Evolutionary conservation across 225 moss, liverwort and hornwort genomes (phyloP).

Genomic region (Anthoceros angustus): DNA sequence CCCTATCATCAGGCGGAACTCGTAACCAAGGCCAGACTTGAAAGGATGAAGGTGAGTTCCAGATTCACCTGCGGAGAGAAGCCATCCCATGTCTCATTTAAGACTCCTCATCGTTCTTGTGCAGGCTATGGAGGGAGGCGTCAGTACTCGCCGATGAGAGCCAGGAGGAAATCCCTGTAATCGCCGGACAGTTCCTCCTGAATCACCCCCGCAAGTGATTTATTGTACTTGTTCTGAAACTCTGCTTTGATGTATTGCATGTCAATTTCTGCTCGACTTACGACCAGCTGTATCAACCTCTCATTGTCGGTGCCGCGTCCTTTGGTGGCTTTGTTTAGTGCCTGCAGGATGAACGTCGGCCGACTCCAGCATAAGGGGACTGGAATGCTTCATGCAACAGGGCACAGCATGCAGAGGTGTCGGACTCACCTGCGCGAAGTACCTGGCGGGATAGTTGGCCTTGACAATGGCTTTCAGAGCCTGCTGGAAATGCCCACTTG

Average conservation of each 20-base stretch:
- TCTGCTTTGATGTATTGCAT: slow-evolving; percentile 46
- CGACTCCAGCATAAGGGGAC: background rate
- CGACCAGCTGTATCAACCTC: background rate
- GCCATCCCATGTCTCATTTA: too few relatives aligned
- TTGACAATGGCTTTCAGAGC: background rate
- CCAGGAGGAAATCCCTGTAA: slow-evolving; percentile 36
- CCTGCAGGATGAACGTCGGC: background rate
- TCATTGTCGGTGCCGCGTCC: background rate
- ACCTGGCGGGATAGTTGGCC: background rate
- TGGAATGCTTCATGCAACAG: background rate
- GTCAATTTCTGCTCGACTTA: slow-evolving; percentile 21
- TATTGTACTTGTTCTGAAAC: slow-evolving; percentile 33
- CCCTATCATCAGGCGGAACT: too few relatives aligned
- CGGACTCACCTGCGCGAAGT: background rate
- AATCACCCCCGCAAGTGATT: slow-evolving; percentile 27
- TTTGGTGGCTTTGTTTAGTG: background rate
- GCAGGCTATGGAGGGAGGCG: background rate
- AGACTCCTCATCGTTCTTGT: background rate
- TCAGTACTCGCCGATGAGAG: slow-evolving; percentile 16
- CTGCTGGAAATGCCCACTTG: background rate
- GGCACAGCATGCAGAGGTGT: background rate
- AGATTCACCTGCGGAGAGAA: too few relatives aligned
- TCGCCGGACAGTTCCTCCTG: slow-evolving; percentile 22
- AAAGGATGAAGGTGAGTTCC: too few relatives aligned
- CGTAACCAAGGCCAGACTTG: too few relatives aligned